Percentiles rank a stretch among this genome's conserved stretches.
Conservation (phyloP, 768 basidiomycete species). For the Mycena latifolia region DNA sequence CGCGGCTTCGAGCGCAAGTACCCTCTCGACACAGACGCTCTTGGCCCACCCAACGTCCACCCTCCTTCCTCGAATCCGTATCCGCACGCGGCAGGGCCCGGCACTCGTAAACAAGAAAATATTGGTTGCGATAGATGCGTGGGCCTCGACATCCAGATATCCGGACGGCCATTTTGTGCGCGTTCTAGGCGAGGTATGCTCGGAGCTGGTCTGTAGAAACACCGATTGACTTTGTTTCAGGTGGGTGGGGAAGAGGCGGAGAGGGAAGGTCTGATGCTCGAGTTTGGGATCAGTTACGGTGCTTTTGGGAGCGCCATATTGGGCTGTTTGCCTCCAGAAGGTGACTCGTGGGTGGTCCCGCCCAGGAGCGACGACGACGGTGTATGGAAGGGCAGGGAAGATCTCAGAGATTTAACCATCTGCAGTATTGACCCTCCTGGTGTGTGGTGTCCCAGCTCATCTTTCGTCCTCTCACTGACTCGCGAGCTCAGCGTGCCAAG, state of each 20-base stretch:
- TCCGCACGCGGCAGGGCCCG: constrained; percentile 95
- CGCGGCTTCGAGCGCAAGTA: constrained; percentile 66
- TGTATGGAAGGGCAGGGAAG: constrained; percentile 88
- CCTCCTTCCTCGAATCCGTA: constrained; percentile 91
- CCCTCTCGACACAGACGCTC: constrained; percentile 89
- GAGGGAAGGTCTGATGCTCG: constrained; percentile 91
- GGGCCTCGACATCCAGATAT: constrained; percentile 89
- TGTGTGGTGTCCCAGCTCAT: constrained; percentile 43
- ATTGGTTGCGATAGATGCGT: constrained; percentile 93
- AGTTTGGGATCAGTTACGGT: constrained; percentile 96
- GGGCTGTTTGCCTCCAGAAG: constrained; percentile 90
- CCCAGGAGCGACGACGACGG: constrained; percentile 66
- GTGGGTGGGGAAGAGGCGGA: constrained; percentile 97
- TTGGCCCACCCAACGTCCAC: constrained; percentile 95
- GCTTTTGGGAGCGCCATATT: constrained; percentile 97
- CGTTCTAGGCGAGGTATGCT: constrained; percentile 71
- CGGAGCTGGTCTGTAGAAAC: background rate
- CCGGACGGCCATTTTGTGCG: constrained; percentile 98
- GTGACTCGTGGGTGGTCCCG: constrained; percentile 94
- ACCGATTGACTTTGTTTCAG: constrained; percentile 35
- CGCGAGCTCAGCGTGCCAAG: constrained; percentile 81
- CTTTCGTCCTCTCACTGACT: background rate
- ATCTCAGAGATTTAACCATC: constrained; percentile 86
- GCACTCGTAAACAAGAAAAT: constrained; percentile 93
- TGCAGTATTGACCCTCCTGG: constrained; percentile 99